A percentile compares a stretch with the other conserved stretches of the same genome.
Conservation (phyloP, 2,329 filamentous ascomycete genomes). For the Graphiopsis chlorocephala region DNA sequence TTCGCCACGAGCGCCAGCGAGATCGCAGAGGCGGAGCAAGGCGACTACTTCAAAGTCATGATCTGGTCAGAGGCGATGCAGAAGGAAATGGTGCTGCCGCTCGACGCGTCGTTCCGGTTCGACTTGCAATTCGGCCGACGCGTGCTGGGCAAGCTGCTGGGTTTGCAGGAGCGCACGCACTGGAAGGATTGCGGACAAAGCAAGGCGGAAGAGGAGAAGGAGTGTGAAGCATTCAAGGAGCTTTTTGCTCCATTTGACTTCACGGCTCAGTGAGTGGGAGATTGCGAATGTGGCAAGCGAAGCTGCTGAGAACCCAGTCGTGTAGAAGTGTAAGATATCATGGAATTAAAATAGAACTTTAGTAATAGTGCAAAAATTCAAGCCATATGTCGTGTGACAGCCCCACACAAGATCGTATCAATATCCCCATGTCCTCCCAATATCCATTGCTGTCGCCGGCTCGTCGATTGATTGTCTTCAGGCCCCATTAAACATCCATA, state of each 20-base stretch:
- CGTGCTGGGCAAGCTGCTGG: conserved; percentile 83
- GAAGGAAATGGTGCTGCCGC: conserved; percentile 67
- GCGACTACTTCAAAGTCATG: conserved; percentile 36
- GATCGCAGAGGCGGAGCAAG: conserved; percentile 25
- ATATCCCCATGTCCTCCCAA: background rate
- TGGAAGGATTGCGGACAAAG: conserved; percentile 85
- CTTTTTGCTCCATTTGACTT: conserved; percentile 78
- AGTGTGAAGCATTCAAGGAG: conserved; percentile 74
- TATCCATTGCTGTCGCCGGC: background rate
- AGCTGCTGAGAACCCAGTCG: background rate
- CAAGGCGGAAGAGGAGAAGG: conserved; percentile 71
- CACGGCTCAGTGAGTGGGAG: background rate
- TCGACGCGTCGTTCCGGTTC: conserved; percentile 75
- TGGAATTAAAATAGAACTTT: background rate
- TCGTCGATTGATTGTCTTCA: background rate
- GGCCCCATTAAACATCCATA: background rate
- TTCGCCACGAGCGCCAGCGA: conserved; percentile 41
- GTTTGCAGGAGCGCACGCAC: conserved; percentile 71
- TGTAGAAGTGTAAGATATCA: background rate
- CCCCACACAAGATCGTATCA: background rate
- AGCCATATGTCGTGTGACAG: background rate
- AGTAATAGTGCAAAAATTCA: background rate
- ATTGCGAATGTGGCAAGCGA: background rate
- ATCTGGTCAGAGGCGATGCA: conserved; percentile 45
- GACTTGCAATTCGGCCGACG: conserved; percentile 86